Evolutionary conservation across 768 basidiomycete species (phyloP).

Genomic region (Trametes villosa): DNA sequence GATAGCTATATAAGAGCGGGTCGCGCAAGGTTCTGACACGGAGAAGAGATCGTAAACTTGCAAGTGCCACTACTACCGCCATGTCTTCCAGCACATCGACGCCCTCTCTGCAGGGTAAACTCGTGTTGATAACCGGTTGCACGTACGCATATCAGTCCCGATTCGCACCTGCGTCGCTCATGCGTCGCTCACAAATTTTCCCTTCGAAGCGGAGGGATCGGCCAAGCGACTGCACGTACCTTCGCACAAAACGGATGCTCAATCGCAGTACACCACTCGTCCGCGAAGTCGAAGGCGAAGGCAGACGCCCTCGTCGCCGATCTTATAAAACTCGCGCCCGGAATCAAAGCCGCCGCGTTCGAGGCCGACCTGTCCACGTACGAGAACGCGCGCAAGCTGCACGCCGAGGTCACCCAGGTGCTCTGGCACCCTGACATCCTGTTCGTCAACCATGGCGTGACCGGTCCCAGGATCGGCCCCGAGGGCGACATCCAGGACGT

Average conservation of each 20-base stretch:
- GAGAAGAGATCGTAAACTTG: no score
- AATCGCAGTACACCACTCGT: constrained; percentile 56
- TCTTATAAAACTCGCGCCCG: constrained; percentile 33
- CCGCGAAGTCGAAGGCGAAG: constrained; percentile 38
- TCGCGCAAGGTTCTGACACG: no score
- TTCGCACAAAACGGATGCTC: constrained; percentile 48
- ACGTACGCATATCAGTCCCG: constrained; percentile 33
- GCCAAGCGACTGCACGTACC: constrained; percentile 50
- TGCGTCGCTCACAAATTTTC: neutral
- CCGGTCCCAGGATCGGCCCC: constrained; percentile 47
- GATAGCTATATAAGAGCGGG: no score
- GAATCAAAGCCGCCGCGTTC: constrained; percentile 48
- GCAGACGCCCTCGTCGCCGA: constrained; percentile 47
- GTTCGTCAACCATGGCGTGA: constrained; percentile 55
- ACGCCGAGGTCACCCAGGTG: constrained; percentile 45
- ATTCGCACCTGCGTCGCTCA: neutral
- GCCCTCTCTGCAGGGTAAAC: constrained; percentile 33
- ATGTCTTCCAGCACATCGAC: constrained; percentile 2
- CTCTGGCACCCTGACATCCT: constrained; percentile 56
- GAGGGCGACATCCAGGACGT: constrained; percentile 50
- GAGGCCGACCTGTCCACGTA: constrained; percentile 54
- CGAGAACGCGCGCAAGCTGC: constrained; percentile 47
- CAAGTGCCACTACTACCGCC: neutral
- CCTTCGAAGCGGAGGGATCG: constrained; percentile 53
- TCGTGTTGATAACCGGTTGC: constrained; percentile 43